Evolutionary conservation across 805 yeast genomes (phyloP), one percentile per base, ranked within the genome.

Genomic region (Grigorovia transvaalensis): DNA sequence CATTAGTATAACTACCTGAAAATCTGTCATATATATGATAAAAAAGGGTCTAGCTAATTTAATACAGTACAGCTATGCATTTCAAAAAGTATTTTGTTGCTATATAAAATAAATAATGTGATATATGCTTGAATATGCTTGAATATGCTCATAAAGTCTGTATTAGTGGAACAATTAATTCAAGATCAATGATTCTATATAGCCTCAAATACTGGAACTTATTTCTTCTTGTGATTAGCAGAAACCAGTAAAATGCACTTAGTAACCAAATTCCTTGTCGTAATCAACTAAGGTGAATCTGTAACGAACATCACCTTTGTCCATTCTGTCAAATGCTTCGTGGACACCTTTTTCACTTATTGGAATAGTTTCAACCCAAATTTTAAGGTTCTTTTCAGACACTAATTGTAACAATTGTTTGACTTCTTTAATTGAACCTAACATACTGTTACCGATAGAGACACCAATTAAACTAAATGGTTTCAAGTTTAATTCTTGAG

Each of bases 361-460:
- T 41, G 75, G 78, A 33, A 78, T 62, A 44, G 73, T 74, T 66
- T 79, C 82, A 51, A 77, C 66, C 81, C 79, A 75, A 19, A 80
- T 77, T 56, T 71, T 71, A 53, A 78, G 64, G 30, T 71, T 63
- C 45, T 76, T 62, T 48, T 76, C 70, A 11, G 76, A 75, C 33
- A 79, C 80, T 50, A 79, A 54, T 40, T 74, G 58, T 57, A 79
- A 68, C 77, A 79, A 72, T 50, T 74, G 72, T 41, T 66, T 60
- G 44, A 76, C 72, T 61, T 79, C 82, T 7, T 58, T 55, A 55
- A 71, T 72, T 48, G 77, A 68, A 42, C 82, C 82, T 55, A 77
- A 63, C 20, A 47, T 53, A 44, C 73, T 64, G 50, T 67, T 70
- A 42, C 62, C 60, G 50, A 71, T 57, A 7, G 56, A 54, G 53